Evolutionary conservation across 169 alveolate species (phyloP).

Genomic region (Besnoitia besnoiti): DNA sequence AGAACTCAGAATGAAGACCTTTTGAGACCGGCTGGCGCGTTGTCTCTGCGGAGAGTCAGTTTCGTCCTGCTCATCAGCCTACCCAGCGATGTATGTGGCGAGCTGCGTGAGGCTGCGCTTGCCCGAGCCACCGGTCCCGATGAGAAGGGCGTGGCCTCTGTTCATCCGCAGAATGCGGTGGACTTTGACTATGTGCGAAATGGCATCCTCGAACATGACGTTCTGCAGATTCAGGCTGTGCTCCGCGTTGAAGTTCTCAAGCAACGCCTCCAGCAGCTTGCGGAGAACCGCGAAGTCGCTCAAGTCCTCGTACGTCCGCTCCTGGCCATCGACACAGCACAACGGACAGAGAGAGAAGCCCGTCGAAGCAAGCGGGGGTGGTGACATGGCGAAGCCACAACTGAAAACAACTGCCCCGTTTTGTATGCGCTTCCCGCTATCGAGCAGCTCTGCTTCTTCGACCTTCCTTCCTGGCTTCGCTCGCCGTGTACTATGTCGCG

Average conservation of each 20-base stretch:
- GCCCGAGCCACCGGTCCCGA: slow-evolving; percentile 99
- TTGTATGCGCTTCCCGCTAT: too few species aligned
- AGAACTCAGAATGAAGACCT: too few species aligned
- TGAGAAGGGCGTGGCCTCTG: slow-evolving; percentile 94
- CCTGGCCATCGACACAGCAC: slow-evolving; percentile 69
- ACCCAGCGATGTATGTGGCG: slow-evolving; percentile 90
- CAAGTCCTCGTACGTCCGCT: slow-evolving; percentile 83
- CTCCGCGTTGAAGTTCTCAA: slow-evolving; percentile 89
- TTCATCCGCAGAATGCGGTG: slow-evolving; percentile 92
- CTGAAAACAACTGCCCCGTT: too few species aligned
- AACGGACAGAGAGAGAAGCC: neutral
- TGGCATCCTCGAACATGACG: slow-evolving; percentile 95
- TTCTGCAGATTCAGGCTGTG: slow-evolving; percentile 91
- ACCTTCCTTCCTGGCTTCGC: too few species aligned
- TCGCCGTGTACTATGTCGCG: too few species aligned
- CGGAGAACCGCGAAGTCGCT: slow-evolving; percentile 86
- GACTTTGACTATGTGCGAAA: slow-evolving; percentile 92
- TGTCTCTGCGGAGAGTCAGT: too few species aligned
- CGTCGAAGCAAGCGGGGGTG: neutral
- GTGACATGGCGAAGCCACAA: neutral
- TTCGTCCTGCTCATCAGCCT: neutral
- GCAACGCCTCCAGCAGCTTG: slow-evolving; percentile 83
- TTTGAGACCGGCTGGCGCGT: too few species aligned
- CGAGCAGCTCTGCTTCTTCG: too few species aligned
- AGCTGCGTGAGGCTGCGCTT: slow-evolving; percentile 92